A percentile compares a stretch with the other conserved stretches of the same genome.
phyloP scores from a whole-genome alignment of 169 alveolate species.

The Plasmodium yoelii region DNA sequence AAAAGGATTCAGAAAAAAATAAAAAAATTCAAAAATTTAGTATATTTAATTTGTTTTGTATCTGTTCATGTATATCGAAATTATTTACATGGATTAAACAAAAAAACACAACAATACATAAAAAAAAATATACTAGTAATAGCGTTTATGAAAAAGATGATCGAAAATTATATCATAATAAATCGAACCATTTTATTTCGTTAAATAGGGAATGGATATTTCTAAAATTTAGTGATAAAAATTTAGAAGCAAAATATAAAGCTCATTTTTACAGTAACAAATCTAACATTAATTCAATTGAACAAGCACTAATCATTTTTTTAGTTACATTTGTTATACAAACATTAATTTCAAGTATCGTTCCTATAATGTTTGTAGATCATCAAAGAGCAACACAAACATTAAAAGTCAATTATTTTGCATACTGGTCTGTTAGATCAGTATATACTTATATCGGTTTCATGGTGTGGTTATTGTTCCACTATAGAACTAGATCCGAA shows the following conservation, averaged over 20 bases:
- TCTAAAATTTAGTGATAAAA: slow-evolving; percentile 87
- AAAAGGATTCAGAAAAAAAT: slow-evolving; percentile 15
- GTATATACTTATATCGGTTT: slow-evolving; percentile 87
- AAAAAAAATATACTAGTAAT: neutral
- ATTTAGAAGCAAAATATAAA: slow-evolving; percentile 89
- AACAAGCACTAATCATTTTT: slow-evolving; percentile 90
- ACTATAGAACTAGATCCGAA: slow-evolving; percentile 79
- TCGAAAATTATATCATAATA: slow-evolving; percentile 10
- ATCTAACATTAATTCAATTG: slow-evolving; percentile 88
- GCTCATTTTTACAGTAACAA: slow-evolving; percentile 88
- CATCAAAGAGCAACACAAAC: slow-evolving; percentile 77
- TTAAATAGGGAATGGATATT: slow-evolving; percentile 81
- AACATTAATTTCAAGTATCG: slow-evolving; percentile 83
- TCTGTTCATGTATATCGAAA: slow-evolving; percentile 12
- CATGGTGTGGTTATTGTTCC: slow-evolving; percentile 89
- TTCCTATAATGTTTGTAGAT: slow-evolving; percentile 86
- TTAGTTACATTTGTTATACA: slow-evolving; percentile 90
- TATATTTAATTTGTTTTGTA: neutral
- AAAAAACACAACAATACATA: neutral
- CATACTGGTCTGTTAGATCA: slow-evolving; percentile 91
- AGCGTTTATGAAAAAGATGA: no score
- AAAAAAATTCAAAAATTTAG: neutral
- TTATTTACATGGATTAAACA: slow-evolving; percentile 6
- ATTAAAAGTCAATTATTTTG: slow-evolving; percentile 79
- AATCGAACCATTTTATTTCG: slow-evolving; percentile 13